phyloP scores from a whole-genome alignment of 2,329 filamentous ascomycete species.

The Dissoconium aciculare region DNA sequence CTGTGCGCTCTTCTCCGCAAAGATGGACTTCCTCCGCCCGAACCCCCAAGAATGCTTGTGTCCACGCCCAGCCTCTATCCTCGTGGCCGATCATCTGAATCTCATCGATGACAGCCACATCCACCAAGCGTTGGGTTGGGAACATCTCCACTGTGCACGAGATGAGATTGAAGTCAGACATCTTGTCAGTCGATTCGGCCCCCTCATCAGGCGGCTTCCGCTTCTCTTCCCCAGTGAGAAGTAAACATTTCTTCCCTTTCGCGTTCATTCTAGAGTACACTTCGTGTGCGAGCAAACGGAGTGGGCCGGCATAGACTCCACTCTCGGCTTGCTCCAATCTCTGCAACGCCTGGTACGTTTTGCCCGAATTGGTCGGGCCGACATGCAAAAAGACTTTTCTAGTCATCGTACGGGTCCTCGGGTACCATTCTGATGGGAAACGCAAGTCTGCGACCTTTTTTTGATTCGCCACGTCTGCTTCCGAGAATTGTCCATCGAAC shows the following conservation, averaged over 20 bases:
- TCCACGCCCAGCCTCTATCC: constrained; percentile 87
- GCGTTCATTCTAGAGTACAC: constrained; percentile 78
- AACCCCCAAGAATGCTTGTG: constrained; percentile 72
- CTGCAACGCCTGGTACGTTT: constrained; percentile 88
- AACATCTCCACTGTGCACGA: constrained; percentile 95
- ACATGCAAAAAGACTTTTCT: constrained; percentile 84
- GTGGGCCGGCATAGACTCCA: constrained; percentile 80
- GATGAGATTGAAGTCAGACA: constrained; percentile 35
- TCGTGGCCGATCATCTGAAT: constrained; percentile 87
- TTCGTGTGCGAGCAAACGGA: constrained; percentile 81
- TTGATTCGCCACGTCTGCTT: constrained; percentile 44
- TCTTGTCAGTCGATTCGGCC: background rate
- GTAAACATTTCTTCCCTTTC: constrained; percentile 59
- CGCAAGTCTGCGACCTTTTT: constrained; percentile 61
- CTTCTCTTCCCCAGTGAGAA: constrained; percentile 85
- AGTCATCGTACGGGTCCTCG: constrained; percentile 63
- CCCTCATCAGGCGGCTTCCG: constrained; percentile 39
- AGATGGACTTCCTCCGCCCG: constrained; percentile 82
- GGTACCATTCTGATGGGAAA: constrained; percentile 88
- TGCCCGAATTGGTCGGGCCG: constrained; percentile 93
- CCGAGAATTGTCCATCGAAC: constrained; percentile 42
- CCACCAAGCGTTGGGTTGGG: constrained; percentile 44
- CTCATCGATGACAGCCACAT: constrained; percentile 93
- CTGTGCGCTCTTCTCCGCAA: constrained; percentile 75
- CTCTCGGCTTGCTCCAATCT: constrained; percentile 58